Evolutionary conservation across 495 filamentous ascomycete genomes (phyloP).

Genomic region (Trichoderma reesei): DNA sequence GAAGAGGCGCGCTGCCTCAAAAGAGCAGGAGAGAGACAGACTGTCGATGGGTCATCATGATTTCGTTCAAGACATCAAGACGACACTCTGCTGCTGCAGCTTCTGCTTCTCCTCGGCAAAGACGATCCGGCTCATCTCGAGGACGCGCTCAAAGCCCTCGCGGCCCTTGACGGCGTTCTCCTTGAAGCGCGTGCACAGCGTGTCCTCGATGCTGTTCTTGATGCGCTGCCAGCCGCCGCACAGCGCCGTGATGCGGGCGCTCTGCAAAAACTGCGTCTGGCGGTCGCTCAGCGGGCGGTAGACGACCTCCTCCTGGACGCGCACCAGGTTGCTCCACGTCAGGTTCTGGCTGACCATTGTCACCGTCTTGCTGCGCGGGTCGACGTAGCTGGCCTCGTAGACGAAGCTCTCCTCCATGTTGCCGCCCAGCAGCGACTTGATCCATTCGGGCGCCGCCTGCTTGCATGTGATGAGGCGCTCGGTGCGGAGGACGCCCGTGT

Average conservation of each 20-base stretch:
- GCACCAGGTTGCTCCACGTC: constrained; percentile 78
- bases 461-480: constrained; percentile 94
- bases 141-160: constrained; percentile 87
- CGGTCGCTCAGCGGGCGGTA: constrained; percentile 59
- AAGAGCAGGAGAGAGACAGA: neutral
- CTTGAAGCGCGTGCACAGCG: constrained; percentile 74
- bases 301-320: constrained; percentile 78
- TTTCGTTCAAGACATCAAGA: constrained; percentile 13
- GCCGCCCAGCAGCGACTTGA: constrained; percentile 63
- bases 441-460: constrained; percentile 81
- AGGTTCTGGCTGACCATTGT: constrained; percentile 92
- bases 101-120: constrained; percentile 77
- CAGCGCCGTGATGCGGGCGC: constrained; percentile 83
- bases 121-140: constrained; percentile 86
- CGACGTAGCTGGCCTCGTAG: constrained; percentile 91
- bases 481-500: constrained; percentile 83
- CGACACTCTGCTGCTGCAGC: constrained; percentile 19
- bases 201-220: constrained; percentile 87
- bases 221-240: constrained; percentile 95
- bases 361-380: constrained; percentile 68
- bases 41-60: neutral
- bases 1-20: neutral
- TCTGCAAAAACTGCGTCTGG: constrained; percentile 73
- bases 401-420: constrained; percentile 65
- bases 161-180: constrained; percentile 85